These are phyloP conservation scores for Ceratocystis ficicola DNA, from an alignment of 2,329 filamentous ascomycete species.

Conservation along the genomic window DNA sequence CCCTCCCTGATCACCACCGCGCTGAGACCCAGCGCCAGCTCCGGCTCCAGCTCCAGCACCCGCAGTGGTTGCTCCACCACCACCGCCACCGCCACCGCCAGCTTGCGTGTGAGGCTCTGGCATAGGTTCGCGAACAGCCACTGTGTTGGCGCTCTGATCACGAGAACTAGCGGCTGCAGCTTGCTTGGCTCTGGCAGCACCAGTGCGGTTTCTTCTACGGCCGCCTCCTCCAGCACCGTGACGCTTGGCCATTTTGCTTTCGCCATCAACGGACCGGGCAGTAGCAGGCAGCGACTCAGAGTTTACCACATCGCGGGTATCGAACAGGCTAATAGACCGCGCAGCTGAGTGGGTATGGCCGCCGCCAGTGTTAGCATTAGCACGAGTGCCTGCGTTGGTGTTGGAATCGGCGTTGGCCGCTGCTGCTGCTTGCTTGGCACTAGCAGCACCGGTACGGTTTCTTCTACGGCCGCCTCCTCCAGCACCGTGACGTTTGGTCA, in stretches of 20 bases:
- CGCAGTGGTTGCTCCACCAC: no score
- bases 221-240: neutral
- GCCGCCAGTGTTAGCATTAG: neutral
- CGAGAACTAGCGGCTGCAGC: neutral
- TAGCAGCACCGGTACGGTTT: constrained; percentile 3
- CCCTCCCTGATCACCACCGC: neutral
- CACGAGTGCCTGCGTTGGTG: neutral
- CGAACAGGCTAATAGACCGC: neutral
- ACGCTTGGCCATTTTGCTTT: constrained; percentile 7
- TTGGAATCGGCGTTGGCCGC: neutral
- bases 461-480: neutral
- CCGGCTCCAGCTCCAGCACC: no score
- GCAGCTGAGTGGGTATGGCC: neutral
- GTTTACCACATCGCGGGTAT: neutral
- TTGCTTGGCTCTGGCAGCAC: neutral
- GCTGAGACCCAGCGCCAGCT: neutral
- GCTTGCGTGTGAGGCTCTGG: neutral
- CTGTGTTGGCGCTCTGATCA: constrained; percentile 5
- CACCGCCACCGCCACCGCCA: no score
- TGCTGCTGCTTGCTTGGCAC: neutral
- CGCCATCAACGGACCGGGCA: neutral
- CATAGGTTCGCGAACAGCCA: neutral
- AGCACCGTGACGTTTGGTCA: neutral
- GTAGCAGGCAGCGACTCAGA: neutral
- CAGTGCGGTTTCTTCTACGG: neutral